These are phyloP conservation scores for Talaromyces atroroseus DNA, from an alignment of 2,329 filamentous ascomycete species.

Conservation along the genomic window DNA sequence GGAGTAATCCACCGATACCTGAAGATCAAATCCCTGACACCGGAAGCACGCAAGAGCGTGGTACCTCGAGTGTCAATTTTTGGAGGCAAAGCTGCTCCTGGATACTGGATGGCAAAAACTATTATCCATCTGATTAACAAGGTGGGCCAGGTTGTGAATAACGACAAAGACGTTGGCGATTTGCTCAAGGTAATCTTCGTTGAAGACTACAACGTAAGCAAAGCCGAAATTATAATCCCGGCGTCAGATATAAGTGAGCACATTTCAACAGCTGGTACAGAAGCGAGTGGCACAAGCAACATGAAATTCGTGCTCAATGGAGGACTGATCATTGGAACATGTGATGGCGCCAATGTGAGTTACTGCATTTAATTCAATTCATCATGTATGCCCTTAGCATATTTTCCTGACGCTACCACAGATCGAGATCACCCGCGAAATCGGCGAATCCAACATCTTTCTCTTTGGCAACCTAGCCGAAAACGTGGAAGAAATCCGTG, in stretches of 20 bases:
- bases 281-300: slow-evolving; percentile 84
- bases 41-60: slow-evolving; percentile 80
- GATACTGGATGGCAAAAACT: slow-evolving; percentile 99
- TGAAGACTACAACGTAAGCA: slow-evolving; percentile 98
- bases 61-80: slow-evolving; percentile 90
- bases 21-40: slow-evolving; percentile 74
- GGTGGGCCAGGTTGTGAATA: slow-evolving; percentile 85
- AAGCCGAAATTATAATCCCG: slow-evolving; percentile 92
- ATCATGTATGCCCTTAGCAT: neutral
- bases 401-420: slow-evolving; percentile 23
- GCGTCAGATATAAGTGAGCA: slow-evolving; percentile 97
- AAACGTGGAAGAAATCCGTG: slow-evolving; percentile 92
- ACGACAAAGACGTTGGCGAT: slow-evolving; percentile 85
- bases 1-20: slow-evolving; percentile 95
- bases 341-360: slow-evolving; percentile 91
- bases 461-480: slow-evolving; percentile 94
- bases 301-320: slow-evolving; percentile 99
- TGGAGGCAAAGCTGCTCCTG: slow-evolving; percentile 93
- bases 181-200: slow-evolving; percentile 95
- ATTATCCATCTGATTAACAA: slow-evolving; percentile 96
- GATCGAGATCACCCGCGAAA: slow-evolving; percentile 97
- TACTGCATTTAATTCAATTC: neutral
- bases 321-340: slow-evolving; percentile 94
- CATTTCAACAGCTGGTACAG: slow-evolving; percentile 95
- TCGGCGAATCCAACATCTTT: slow-evolving; percentile 97